Conservation (phyloP, 305 asterid species). For the Lippia alba region DNA sequence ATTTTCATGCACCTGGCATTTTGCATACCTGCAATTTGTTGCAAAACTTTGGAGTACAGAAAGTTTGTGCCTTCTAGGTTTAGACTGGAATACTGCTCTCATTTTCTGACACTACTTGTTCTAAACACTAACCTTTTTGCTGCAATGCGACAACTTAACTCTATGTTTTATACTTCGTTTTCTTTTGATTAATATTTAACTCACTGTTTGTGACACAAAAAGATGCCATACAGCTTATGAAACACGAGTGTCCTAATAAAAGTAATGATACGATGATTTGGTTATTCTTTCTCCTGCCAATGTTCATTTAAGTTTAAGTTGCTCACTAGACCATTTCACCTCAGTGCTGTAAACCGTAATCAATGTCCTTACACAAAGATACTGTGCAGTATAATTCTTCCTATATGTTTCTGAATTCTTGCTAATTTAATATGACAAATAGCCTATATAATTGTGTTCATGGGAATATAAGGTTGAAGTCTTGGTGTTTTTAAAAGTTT, state of each 20-base stretch:
- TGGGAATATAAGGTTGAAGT: background rate
- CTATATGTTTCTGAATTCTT: background rate
- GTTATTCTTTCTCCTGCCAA: background rate
- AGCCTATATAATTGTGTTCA: background rate
- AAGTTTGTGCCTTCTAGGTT: background rate
- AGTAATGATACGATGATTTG: background rate
- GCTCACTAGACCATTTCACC: background rate
- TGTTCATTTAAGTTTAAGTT: background rate
- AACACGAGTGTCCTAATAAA: too few relatives aligned
- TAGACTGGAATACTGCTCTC: background rate
- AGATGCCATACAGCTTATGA: too few relatives aligned
- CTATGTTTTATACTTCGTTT: too few relatives aligned
- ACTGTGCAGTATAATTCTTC: background rate
- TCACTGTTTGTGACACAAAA: too few relatives aligned
- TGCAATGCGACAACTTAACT: background rate
- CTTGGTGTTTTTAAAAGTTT: background rate
- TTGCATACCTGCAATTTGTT: background rate
- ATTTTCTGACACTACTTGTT: background rate
- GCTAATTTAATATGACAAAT: background rate
- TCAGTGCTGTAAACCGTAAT: background rate
- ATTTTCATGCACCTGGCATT: too few relatives aligned
- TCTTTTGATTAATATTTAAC: too few relatives aligned
- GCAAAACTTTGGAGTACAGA: background rate
- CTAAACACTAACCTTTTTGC: background rate
- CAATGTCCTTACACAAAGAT: background rate